Evolutionary conservation across 441 rosid genomes (phyloP).

Genomic region (Iberis amara): DNA sequence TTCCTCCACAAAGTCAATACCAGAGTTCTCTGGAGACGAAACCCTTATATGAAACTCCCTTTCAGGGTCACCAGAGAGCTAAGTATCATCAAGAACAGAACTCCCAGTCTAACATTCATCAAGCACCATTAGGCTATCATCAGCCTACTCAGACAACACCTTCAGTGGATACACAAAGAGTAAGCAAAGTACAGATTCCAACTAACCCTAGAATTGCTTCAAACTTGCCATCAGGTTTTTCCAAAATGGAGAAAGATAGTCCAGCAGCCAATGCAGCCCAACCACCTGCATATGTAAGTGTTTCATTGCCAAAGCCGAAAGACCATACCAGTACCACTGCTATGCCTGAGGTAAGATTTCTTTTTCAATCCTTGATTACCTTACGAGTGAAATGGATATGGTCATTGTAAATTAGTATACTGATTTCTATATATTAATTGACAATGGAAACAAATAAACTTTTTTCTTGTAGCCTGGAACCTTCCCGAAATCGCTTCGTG

Average conservation of each 20-base stretch:
- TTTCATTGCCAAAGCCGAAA: constrained; percentile 61
- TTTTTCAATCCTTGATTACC: constrained; percentile 2
- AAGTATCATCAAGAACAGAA: constrained; percentile 54
- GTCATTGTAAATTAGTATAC: background rate
- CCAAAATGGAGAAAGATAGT: constrained; percentile 65
- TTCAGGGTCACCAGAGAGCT: constrained; percentile 66
- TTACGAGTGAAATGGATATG: constrained; percentile 15
- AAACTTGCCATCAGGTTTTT: constrained; percentile 62
- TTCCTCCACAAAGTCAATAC: constrained; percentile 52
- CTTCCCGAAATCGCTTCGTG: constrained; percentile 70
- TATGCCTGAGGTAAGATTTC: constrained; percentile 56
- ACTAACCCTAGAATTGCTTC: constrained; percentile 97
- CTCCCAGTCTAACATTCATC: constrained; percentile 54
- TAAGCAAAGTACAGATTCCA: constrained; percentile 81
- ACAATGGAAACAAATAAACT: constrained; percentile 16
- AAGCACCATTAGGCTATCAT: constrained; percentile 53
- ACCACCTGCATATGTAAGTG: constrained; percentile 82
- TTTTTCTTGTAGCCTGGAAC: constrained; percentile 52
- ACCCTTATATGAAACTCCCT: constrained; percentile 51
- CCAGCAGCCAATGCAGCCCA: constrained; percentile 35
- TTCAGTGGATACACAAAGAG: constrained; percentile 55
- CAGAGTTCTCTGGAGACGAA: constrained; percentile 60
- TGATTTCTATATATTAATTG: background rate
- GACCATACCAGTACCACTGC: constrained; percentile 48
- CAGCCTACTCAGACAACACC: constrained; percentile 47